phyloP scores from a whole-genome alignment of 768 basidiomycete genomes.

The Boletus edulis region DNA sequence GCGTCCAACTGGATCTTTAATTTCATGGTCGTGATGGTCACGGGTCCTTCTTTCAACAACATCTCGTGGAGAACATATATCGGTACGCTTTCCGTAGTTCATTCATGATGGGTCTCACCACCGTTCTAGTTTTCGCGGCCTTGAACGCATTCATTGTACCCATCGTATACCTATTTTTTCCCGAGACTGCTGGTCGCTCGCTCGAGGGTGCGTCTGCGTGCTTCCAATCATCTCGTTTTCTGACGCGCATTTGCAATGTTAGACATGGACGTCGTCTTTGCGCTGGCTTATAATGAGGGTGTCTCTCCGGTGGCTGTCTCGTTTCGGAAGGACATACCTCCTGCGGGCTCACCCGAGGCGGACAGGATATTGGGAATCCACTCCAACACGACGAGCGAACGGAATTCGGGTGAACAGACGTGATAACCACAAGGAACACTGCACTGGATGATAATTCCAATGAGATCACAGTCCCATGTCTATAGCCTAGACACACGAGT shows the following conservation, averaged over 20 bases:
- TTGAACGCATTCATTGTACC: constrained; percentile 58
- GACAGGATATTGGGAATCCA: constrained; percentile 41
- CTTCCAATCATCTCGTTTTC: not conserved
- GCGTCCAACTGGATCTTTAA: constrained; percentile 56
- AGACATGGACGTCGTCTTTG: constrained; percentile 50
- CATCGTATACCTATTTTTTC: constrained; percentile 58
- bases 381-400: not conserved
- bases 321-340: constrained; percentile 42
- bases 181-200: constrained; percentile 58
- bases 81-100: constrained; percentile 28
- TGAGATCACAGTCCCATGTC: not conserved
- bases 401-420: constrained; percentile 1
- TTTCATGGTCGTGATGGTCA: constrained; percentile 59
- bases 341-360: constrained; percentile 45
- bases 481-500: not conserved
- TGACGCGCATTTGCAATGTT: not conserved
- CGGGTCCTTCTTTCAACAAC: constrained; percentile 55
- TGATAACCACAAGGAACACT: not conserved
- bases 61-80: constrained; percentile 63
- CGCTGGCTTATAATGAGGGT: constrained; percentile 42
- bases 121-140: constrained; percentile 45
- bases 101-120: not conserved
- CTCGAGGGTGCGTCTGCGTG: constrained; percentile 42
- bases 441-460: not conserved
- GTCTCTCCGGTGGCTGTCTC: constrained; percentile 45